Percentiles rank a stretch among this genome's conserved stretches.
Conservation (phyloP, 1,139 yeast species). For the Yamadazyma songkhlaensis region DNA sequence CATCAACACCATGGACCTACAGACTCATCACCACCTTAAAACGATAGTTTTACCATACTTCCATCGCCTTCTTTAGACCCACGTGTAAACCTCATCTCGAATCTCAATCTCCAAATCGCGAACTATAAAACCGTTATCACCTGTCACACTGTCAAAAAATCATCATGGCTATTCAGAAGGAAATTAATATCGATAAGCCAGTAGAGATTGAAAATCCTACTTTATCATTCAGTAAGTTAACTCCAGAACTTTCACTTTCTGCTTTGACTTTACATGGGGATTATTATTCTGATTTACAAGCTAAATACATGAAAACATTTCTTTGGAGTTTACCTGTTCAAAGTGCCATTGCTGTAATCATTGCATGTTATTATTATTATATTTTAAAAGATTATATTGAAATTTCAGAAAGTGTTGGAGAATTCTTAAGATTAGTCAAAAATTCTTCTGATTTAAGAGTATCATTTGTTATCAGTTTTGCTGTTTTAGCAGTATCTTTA, state of each 20-base stretch:
- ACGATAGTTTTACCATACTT: too few relatives aligned
- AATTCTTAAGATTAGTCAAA: slow-evolving; percentile 23
- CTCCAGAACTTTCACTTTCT: slow-evolving; percentile 59
- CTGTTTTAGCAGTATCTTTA: slow-evolving; percentile 17
- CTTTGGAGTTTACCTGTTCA: slow-evolving; percentile 48
- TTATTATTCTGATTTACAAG: slow-evolving; percentile 55
- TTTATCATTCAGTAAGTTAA: slow-evolving; percentile 41
- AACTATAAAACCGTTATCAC: too few relatives aligned
- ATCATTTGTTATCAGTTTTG: slow-evolving; percentile 25
- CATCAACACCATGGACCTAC: too few relatives aligned
- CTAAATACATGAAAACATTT: slow-evolving; percentile 45
- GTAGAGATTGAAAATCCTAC: slow-evolving; percentile 46
- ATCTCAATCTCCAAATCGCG: too few relatives aligned
- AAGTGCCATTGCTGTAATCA: slow-evolving; percentile 18
- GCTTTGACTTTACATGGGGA: slow-evolving; percentile 64
- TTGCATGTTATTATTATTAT: slow-evolving; percentile 21
- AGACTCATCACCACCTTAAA: too few relatives aligned
- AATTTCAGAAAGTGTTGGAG: slow-evolving; percentile 33
- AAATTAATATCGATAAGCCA: slow-evolving; percentile 51
- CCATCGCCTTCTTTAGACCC: background rate
- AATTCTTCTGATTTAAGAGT: slow-evolving; percentile 25
- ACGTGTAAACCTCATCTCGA: slow-evolving; percentile 1
- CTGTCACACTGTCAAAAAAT: too few relatives aligned
- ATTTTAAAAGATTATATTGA: slow-evolving; percentile 35
- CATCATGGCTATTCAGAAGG: slow-evolving; percentile 37